Evolutionary conservation across 345 rosid genomes (phyloP), one percentile per base, ranked within the genome.

Genomic region (Pelargonium nanum): DNA sequence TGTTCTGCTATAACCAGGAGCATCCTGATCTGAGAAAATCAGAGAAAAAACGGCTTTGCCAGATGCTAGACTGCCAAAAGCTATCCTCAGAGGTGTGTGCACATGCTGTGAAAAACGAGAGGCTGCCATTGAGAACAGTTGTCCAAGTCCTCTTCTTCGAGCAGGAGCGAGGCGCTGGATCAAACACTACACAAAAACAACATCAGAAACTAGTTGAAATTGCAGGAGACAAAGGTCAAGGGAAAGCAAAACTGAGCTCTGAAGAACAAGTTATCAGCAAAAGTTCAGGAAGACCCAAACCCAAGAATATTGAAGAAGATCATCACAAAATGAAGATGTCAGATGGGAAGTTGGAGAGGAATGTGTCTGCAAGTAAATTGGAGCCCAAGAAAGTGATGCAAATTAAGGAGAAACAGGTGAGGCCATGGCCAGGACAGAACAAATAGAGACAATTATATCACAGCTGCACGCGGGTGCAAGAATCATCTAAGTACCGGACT

Each of bases 81-180:
- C 75, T 94, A 66, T 86, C 99, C 10, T 77, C 82, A 21, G 92
- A 86, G 60, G 82, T 90, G 23, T 90, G 99, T 0, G 79, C 96
- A 0, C 99, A 88, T 19, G 99, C 97, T 0, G 91, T 88, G 44
- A 94, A 90, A 75, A 94, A 94, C 34, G 99, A 90, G 76, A 77
- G 95, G 63, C 79, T 94, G 24, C 99, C 99, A 8, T 48, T 94
- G 70, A 82, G 96, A 73, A 94, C 97, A 1, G 97, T 94, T 1
- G 99, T 94, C 58, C 99, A 86, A 69, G 85, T 86, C 65, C 86
- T 90, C 64, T 94, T 80, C 80, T 94, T 86, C 25, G 99, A 94
- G 20, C 97, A 86, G 62, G 96, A 90, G 64, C 75, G 80, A 57
- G 50, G 80, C 71, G 62, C 75, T 60, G 75, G 69, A 44, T 20